These are phyloP conservation scores for Metschnikowia proteae DNA, from an alignment of 805 yeast species.

Conservation along the genomic window DNA sequence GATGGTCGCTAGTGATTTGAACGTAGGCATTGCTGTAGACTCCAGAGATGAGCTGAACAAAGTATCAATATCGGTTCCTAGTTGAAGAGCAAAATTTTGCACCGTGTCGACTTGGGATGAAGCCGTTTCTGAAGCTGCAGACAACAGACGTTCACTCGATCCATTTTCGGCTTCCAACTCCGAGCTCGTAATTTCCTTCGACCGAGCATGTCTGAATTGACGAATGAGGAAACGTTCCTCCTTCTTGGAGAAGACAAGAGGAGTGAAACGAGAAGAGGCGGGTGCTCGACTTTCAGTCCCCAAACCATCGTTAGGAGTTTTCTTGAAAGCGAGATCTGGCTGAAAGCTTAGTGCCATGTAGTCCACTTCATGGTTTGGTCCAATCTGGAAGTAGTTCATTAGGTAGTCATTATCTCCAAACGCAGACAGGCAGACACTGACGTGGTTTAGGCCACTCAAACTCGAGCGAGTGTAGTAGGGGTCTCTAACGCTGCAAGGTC, in stretches of 20 bases:
- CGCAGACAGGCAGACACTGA: constrained; percentile 1
- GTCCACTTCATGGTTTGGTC: not conserved
- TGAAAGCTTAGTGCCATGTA: not conserved
- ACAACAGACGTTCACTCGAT: not conserved
- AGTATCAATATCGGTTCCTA: constrained; percentile 21
- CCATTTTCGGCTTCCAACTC: not conserved
- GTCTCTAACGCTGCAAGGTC: constrained; percentile 38
- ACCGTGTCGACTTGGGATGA: constrained; percentile 13
- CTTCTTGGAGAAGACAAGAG: not conserved
- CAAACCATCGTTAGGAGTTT: not conserved
- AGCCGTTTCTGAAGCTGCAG: not conserved
- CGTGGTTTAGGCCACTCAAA: not conserved
- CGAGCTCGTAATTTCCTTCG: not conserved
- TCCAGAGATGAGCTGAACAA: not conserved
- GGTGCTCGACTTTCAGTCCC: not conserved
- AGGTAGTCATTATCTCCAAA: constrained; percentile 1
- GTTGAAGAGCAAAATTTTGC: constrained; percentile 28
- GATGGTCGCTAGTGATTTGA: constrained; percentile 16
- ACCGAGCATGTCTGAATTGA: not conserved
- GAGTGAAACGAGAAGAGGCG: not conserved
- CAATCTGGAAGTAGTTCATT: not conserved
- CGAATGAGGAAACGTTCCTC: constrained; percentile 1
- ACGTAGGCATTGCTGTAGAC: not conserved
- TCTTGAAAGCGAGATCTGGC: not conserved
- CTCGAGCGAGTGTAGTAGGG: constrained; percentile 22